Percentiles rank a stretch among this genome's conserved stretches.
phyloP scores from a whole-genome alignment of 352 stramenopile genomes.

The Blastocystis sp. region DNA sequence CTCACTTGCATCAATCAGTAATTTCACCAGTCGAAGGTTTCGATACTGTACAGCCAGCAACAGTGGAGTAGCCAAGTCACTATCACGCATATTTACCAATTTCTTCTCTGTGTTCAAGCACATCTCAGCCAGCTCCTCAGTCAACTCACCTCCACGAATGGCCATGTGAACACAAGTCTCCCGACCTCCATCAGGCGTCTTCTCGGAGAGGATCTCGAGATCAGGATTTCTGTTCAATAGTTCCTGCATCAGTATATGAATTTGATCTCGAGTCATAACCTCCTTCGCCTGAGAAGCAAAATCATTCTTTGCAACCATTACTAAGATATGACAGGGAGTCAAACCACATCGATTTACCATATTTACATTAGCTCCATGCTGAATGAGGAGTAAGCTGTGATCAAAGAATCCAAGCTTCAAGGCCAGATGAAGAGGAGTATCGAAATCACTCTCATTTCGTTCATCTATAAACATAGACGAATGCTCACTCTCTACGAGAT shows the following conservation, averaged over 20 bases:
- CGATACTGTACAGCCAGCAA: slow-evolving; percentile 37
- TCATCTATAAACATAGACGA: background rate
- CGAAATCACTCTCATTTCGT: background rate
- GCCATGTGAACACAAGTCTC: slow-evolving; percentile 66
- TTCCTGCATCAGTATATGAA: slow-evolving; percentile 4
- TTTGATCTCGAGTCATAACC: slow-evolving; percentile 39
- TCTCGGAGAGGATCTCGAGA: slow-evolving; percentile 31
- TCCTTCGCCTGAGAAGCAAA: slow-evolving; percentile 42
- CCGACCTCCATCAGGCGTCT: background rate
- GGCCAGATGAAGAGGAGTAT: slow-evolving; percentile 59
- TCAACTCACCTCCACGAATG: slow-evolving; percentile 42
- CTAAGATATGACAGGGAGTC: slow-evolving; percentile 48
- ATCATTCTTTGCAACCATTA: slow-evolving; percentile 43
- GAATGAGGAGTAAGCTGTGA: background rate
- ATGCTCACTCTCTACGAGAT: background rate
- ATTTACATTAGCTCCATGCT: slow-evolving; percentile 51
- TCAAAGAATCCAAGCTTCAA: slow-evolving; percentile 56
- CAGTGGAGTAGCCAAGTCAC: slow-evolving; percentile 6
- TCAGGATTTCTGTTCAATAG: slow-evolving; percentile 20
- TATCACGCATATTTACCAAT: slow-evolving; percentile 19
- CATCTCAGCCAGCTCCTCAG: background rate
- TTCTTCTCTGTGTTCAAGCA: slow-evolving; percentile 1
- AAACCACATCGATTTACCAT: background rate
- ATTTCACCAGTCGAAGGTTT: slow-evolving; percentile 5
- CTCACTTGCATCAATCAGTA: background rate